phyloP scores from a whole-genome alignment of 2,329 filamentous ascomycete species.

The Talaromyces sp. region DNA sequence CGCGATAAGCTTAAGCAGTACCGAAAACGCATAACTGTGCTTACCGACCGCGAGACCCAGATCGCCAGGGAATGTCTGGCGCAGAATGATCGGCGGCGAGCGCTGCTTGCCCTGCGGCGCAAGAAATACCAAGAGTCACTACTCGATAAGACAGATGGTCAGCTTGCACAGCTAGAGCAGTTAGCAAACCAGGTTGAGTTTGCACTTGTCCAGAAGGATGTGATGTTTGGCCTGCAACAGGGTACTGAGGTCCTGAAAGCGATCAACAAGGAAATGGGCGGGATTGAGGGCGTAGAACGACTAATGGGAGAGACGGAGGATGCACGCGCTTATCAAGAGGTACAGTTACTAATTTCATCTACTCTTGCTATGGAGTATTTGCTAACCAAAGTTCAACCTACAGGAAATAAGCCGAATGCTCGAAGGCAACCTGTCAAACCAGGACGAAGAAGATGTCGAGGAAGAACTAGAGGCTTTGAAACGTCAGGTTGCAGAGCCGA shows the following conservation, averaged over 20 bases:
- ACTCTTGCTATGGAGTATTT: neutral
- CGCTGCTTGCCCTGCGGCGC: constrained; percentile 82
- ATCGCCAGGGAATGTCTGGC: constrained; percentile 83
- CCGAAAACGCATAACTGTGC: constrained; percentile 81
- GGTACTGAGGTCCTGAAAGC: constrained; percentile 86
- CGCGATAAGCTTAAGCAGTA: constrained; percentile 97
- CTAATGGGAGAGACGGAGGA: constrained; percentile 91
- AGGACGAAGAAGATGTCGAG: constrained; percentile 97
- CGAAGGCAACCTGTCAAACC: constrained; percentile 82
- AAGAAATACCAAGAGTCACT: constrained; percentile 97
- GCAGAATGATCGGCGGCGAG: constrained; percentile 75
- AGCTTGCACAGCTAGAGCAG: constrained; percentile 91
- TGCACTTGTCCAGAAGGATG: constrained; percentile 93
- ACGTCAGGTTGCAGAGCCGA: constrained; percentile 55
- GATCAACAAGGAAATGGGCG: constrained; percentile 95
- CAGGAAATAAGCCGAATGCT: constrained; percentile 94
- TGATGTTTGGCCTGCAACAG: constrained; percentile 88
- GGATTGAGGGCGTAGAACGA: constrained; percentile 90
- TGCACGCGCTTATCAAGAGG: constrained; percentile 86
- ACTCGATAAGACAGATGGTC: constrained; percentile 83
- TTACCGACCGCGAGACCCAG: constrained; percentile 84
- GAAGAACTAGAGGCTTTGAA: constrained; percentile 87
- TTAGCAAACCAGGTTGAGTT: constrained; percentile 91
- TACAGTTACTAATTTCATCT: constrained; percentile 42
- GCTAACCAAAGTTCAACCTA: constrained; percentile 17